phyloP scores from a whole-genome alignment of 495 filamentous ascomycete species.

The Patellaria atrata region DNA sequence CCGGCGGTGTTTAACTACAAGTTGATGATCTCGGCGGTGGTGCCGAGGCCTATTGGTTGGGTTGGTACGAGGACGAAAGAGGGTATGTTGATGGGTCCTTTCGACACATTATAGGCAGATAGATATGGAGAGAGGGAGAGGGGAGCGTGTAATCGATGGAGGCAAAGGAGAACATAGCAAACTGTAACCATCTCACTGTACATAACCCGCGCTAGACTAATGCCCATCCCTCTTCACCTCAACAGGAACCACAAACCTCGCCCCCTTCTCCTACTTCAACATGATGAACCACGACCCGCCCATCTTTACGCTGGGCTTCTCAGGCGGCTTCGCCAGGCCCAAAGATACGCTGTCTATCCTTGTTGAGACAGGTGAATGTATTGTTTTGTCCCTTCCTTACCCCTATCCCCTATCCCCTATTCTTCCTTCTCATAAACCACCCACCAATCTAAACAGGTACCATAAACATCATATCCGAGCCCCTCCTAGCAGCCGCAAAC shows the following conservation, averaged over 20 bases:
- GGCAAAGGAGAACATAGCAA: no score
- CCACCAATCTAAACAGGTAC: slow-evolving; percentile 33
- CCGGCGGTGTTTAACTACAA: slow-evolving; percentile 71
- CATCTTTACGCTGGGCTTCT: slow-evolving; percentile 68
- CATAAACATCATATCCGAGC: slow-evolving; percentile 78
- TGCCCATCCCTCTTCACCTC: slow-evolving; percentile 23
- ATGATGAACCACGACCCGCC: slow-evolving; percentile 83
- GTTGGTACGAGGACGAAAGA: slow-evolving; percentile 45
- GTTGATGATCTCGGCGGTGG: slow-evolving; percentile 72
- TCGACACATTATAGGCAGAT: no score
- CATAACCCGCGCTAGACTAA: neutral
- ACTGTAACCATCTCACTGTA: no score
- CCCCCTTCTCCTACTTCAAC: slow-evolving; percentile 76
- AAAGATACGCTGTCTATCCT: slow-evolving; percentile 76
- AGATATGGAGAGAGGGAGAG: no score
- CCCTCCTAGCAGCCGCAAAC: slow-evolving; percentile 82
- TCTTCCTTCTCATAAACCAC: neutral
- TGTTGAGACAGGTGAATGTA: slow-evolving; percentile 48
- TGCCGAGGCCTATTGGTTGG: slow-evolving; percentile 65
- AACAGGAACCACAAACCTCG: slow-evolving; percentile 69
- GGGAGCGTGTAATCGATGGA: no score
- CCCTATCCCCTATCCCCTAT: neutral
- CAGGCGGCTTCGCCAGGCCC: slow-evolving; percentile 30
- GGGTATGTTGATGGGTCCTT: slow-evolving; percentile 25
- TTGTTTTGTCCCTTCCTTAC: neutral